Evolutionary conservation across 2,329 filamentous ascomycete species (phyloP).

Genomic region (Exophiala phaeomuriformis): DNA sequence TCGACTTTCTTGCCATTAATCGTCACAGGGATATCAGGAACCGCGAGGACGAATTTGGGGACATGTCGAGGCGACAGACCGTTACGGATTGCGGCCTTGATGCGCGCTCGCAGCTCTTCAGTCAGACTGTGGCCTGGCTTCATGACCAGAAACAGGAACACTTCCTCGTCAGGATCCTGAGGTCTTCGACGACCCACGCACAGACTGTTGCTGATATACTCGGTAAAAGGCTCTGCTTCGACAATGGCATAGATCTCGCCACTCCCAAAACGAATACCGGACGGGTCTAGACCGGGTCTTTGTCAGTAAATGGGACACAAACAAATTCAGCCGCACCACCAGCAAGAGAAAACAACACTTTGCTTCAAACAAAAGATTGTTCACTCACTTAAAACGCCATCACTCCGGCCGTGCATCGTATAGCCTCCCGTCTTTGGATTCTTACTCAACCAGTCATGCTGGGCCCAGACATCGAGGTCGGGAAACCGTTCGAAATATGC

Average conservation of each 20-base stretch:
- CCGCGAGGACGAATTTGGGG: conserved; percentile 15
- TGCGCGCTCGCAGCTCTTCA: conserved; percentile 44
- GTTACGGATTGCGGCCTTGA: conserved; percentile 58
- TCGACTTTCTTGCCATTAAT: conserved; percentile 21
- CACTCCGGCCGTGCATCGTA: conserved; percentile 29
- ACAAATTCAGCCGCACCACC: neutral
- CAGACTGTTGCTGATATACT: conserved; percentile 4
- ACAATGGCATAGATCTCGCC: conserved; percentile 73
- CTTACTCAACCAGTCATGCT: conserved; percentile 68
- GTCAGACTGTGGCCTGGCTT: conserved; percentile 3
- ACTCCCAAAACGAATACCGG: conserved; percentile 69
- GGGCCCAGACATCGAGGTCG: conserved; percentile 57
- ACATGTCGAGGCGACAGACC: conserved; percentile 49
- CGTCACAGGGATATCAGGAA: conserved; percentile 15
- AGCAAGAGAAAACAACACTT: neutral
- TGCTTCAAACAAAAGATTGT: neutral
- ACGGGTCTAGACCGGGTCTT: conserved; percentile 70
- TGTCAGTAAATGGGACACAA: conserved; percentile 32
- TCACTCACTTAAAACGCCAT: neutral
- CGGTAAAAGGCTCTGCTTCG: conserved; percentile 29
- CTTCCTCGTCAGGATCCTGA: conserved; percentile 12
- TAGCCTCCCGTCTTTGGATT: conserved; percentile 58
- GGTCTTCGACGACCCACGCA: conserved; percentile 13
- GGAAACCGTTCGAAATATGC: conserved; percentile 24
- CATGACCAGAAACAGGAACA: conserved; percentile 20